Base-by-base conservation (phyloP, 2,329 filamentous ascomycete species). In the Pseudopyrenochaeta lycopersici region DNA sequence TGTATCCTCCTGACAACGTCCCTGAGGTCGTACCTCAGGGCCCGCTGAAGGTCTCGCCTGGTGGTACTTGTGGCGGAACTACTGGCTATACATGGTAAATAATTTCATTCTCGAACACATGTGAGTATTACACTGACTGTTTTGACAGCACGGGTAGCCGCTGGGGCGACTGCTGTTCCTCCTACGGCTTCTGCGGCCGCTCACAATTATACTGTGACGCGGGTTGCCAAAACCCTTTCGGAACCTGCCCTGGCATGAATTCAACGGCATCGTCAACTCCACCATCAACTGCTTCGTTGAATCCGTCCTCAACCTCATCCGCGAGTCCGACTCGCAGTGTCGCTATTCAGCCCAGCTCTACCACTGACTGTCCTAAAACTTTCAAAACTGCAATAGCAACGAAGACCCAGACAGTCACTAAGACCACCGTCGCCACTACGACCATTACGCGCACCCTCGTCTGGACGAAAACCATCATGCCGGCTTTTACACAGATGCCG, bases 131-230 rank as follows among this genome's bases (percentile, higher is more conserved):
- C 4, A 27, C 23, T 27, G 23, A 27, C 23, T 27, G 4, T 4
- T 4, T 27, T 27, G 20, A 6, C 11, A 15, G 23, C 15, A 45
- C 39, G 14, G 27, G 27, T 11, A 10, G 29, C 17, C 4, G 4
- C n/a, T 35, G 46, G 48, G 52, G 47, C 12, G 1, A 20, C 10
- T 56, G 61, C 44, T 58, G 54, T 31, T 54, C 51, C 0, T 2
- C 21, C 5, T 57, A 32, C 14, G 50, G 50, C 3, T 54, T 20
- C 27, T 60, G 56, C 18, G 56, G 56, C 2, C 35, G n/a, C 27
- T 18, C 33, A 7, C 14, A 33, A 17, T 64, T 57, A 23, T 52
- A 69, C 52, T 71, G 70, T 41, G 54, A 54, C 5, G 50, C 50
- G 0, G 59, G 61, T 1, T 75, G 70, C 9, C 49, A 57, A 18